Base-by-base conservation (phyloP, 2,329 filamentous ascomycete species). In the Penicillium rolfsii region DNA sequence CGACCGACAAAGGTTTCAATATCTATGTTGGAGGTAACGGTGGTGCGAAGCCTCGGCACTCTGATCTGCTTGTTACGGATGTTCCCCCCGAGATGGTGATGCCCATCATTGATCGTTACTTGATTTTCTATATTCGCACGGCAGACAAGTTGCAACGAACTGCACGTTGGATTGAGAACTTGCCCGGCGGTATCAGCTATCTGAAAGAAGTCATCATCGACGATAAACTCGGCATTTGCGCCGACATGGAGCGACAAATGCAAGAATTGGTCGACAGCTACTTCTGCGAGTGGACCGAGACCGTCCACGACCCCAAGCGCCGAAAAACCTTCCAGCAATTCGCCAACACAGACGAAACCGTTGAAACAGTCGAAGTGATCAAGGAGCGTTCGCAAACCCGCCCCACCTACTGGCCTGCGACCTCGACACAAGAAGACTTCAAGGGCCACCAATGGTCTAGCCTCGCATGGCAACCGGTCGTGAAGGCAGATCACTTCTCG, bases 81-180 rank as follows among this genome's bases (percentile, higher is more conserved):
- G 91, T 96, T 0, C 87, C 91, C 0, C 90, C 91, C 0, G 87
- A 91, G 55, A 90, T 96, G 70, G 88, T 96, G 8, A 83, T 96
- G 8, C 87, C 91, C 0, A 90, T 97, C 60, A 82, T 97, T 2
- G 93, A 97, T 75, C 88, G 93, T 48, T 97, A 95, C 72, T 84
- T 97, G 26, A 91, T 93, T 79, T 94, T 97, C 81, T 97, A 97
- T 79, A 95, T 97, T 70, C 90, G 92, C 67, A 96, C 93, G 0
- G 93, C 91, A 48, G 93, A 97, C 79, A 93, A 91, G 73, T 86
- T 97, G 0, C 92, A 97, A 77, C 86, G 93, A 53, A 97, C 93
- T 28, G 93, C 93, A 0, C 85, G 91, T 26, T 97, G 93, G 93
- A 82, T 97, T 40, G 93, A 97, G 76, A 85, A 84, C 55, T 84